phyloP scores from a whole-genome alignment of 140 eudicot species.

The Erigeron philadelphicus region DNA sequence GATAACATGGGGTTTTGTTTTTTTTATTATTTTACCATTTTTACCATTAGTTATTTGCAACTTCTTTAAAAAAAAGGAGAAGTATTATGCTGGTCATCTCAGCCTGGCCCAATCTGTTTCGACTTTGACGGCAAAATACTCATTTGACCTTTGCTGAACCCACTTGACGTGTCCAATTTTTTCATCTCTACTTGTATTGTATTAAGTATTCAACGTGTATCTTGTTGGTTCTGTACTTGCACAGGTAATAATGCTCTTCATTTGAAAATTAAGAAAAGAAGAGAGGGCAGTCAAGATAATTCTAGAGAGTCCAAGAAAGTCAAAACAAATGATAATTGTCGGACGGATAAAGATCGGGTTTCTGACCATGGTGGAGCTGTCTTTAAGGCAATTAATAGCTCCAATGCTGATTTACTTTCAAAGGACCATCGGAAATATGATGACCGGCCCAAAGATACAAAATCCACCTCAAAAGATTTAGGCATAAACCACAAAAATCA shows the following conservation, averaged over 20 bases:
- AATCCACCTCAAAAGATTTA: slow-evolving; percentile 30
- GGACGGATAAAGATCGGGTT: slow-evolving; percentile 39
- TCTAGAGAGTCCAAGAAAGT: slow-evolving; percentile 63
- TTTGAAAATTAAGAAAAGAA: slow-evolving; percentile 44
- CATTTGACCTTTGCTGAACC: neutral
- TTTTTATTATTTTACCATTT: neutral
- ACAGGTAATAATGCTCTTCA: slow-evolving; percentile 51
- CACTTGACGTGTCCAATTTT: neutral
- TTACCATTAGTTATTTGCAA: neutral
- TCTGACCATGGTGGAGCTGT: slow-evolving; percentile 44
- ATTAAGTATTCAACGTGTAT: slow-evolving; percentile 2
- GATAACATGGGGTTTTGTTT: neutral
- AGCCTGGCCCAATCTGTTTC: neutral
- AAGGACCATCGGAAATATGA: slow-evolving; percentile 33
- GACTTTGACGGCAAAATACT: no score
- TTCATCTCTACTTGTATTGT: neutral
- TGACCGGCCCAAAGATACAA: slow-evolving; percentile 34
- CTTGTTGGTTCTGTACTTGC: slow-evolving; percentile 22
- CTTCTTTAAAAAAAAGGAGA: neutral
- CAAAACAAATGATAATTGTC: slow-evolving; percentile 38
- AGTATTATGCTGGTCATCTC: neutral
- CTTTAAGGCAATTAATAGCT: slow-evolving; percentile 34
- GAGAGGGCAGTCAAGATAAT: slow-evolving; percentile 58
- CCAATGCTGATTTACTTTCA: slow-evolving; percentile 38
- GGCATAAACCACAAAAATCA: slow-evolving; percentile 22